Evolutionary conservation across 139 green algal genomes (phyloP).

Genomic region (Haematococcus sp.): DNA sequence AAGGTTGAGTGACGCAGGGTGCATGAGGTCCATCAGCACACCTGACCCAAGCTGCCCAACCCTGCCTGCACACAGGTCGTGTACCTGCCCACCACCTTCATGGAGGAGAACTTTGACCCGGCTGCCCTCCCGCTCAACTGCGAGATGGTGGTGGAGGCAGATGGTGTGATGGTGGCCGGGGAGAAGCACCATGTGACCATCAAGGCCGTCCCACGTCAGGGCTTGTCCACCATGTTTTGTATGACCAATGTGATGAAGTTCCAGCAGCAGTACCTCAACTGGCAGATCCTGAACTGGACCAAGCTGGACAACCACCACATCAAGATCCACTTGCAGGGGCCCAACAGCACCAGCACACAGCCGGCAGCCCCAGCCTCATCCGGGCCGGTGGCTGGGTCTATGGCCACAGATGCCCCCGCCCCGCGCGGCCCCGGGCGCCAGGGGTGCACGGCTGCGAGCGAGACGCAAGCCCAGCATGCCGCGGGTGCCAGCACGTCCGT

Average conservation of each 20-base stretch:
- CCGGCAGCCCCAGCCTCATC: too few species aligned
- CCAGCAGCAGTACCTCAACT: conserved; percentile 50
- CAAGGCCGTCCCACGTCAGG: conserved; percentile 5
- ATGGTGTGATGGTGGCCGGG: conserved; percentile 10
- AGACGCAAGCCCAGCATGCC: too few species aligned
- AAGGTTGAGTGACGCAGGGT: neutral
- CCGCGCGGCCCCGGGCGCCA: too few species aligned
- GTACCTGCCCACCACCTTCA: conserved; percentile 46
- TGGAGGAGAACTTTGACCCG: conserved; percentile 38
- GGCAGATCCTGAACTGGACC: conserved; percentile 50
- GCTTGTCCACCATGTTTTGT: conserved; percentile 46
- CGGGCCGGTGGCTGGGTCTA: too few species aligned
- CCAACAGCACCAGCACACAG: too few species aligned
- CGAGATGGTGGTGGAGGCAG: conserved; percentile 33
- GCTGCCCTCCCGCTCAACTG: conserved; percentile 32
- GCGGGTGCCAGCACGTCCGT: too few species aligned
- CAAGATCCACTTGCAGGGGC: conserved; percentile 34
- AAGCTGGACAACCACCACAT: conserved; percentile 23
- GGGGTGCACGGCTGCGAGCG: too few species aligned
- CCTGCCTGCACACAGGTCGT: too few species aligned
- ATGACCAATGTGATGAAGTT: conserved; percentile 48
- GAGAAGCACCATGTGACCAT: conserved; percentile 8
- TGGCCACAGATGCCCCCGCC: too few species aligned
- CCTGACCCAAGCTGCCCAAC: too few species aligned
- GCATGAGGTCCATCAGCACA: conserved; percentile 24